Base-by-base conservation (phyloP, 805 yeast genomes). In the Sugiyamaella lignohabitans region DNA sequence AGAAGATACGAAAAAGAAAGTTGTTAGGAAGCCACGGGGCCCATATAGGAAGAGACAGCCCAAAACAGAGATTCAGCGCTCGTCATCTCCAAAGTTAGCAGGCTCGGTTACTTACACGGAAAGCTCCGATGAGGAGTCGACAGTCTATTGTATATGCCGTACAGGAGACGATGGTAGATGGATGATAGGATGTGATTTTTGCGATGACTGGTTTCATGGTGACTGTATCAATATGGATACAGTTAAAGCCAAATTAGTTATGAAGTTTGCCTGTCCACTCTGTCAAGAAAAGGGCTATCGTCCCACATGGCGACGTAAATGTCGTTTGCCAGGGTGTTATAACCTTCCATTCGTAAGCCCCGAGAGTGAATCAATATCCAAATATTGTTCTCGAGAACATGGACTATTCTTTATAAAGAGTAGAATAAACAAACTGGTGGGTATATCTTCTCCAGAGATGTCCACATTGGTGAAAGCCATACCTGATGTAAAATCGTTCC, bases 131-230 rank as follows among this genome's bases (percentile, higher is more conserved):
- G 32, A 27, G 8, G 32, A 27, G 14, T 8, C 32, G 14, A n/a
- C n/a, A n/a, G n/a, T 56, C 4, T 87, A 72, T 57, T 88, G 97
- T 61, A 65, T 81, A 0, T 88, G 97, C 61, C 72, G 93, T 34
- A 75, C 74, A 50, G 83, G 87, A 0, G 96, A 89, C 57, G 72
- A 74, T 49, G 93, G 89, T 1, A 81, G 78, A 48, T 67, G 88
- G 60, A 89, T 89, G 97, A 84, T 89, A n/a, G 87, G 84, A 0
- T 88, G 97, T 61, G 96, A 88, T 61, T 89, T 87, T 4, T 89
- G 97, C 65, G 96, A 87, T 58, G 96, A 87, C 49, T 89, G 97
- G 97, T 89, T 74, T 60, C 97, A 89, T 64, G 86, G 88, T 63
- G 68, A 67, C 40, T 89, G 97, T 61, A 76, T 88, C 73, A 73